Base-by-base conservation (phyloP, 495 filamentous ascomycete species). In the Clohesyomyces aquaticus region DNA sequence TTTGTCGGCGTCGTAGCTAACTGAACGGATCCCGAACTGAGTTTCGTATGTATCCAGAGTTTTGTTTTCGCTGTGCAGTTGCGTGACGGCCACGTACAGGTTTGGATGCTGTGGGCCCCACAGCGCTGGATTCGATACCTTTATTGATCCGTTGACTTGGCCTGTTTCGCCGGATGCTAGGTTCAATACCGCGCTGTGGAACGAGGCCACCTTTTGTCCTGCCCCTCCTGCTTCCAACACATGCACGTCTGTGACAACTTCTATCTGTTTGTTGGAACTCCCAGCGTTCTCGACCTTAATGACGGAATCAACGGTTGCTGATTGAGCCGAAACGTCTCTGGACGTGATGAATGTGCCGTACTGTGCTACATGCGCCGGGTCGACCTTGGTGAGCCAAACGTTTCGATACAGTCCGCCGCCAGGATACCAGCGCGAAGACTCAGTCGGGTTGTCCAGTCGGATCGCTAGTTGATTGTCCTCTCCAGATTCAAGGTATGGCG, bases 81-180 rank as follows among this genome's bases (percentile, higher is more conserved):
- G 42, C 57, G 80, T 80, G 9, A 78, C 53, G 16, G 79, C 80
- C n/a, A 80, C 67, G 45, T 82, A 80, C 42, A 78, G 35, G 55
- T 80, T 78, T 6, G 79, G 79, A 22, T 66, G 71, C 59, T 82
- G 79, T n/a, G 80, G 80, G 1, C 79, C 79, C 80, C 79, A 82
- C 3, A 82, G 72, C 27, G 59, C 57, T 4, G 80, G 80, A 27
- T 72, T 79, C 16, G 54, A 11, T 2, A 81, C 21, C 4, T 71
- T 74, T 8, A 69, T 54, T 1, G 77, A 74, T 47, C 59, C 41
- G 48, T 76, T 80, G 54, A 78, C 48, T n/a, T n/a, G 1, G 74
- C 60, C 43, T 67, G 42, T 29, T 74, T 76, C 49, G 3, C 76
- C 76, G 0, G 71, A 58, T 9, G 59, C 46, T 3, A 82, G 55